A percentile compares a stretch with the other conserved stretches of the same genome.
phyloP scores from a whole-genome alignment of 192 early-diverging fungal species.

The Physocladia obscura region DNA sequence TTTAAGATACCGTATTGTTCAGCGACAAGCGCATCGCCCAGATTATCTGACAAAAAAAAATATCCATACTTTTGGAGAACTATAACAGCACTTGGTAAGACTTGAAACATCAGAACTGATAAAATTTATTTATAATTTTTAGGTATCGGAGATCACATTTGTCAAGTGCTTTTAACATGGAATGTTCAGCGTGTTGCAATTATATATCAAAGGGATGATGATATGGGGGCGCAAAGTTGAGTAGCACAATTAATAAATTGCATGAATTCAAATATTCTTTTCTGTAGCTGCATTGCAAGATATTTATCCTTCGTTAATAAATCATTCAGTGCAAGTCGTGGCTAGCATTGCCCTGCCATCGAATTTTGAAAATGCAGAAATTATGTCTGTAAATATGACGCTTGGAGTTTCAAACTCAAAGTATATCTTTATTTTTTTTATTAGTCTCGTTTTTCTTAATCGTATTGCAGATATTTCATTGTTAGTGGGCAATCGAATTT shows the following conservation, averaged over 20 bases:
- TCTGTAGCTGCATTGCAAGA: slow-evolving; percentile 4
- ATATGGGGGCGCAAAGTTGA: background rate
- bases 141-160: background rate
- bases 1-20: slow-evolving; percentile 10
- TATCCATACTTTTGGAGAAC: too few species aligned
- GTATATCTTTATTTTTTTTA: too few species aligned
- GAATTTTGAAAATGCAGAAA: background rate
- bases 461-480: slow-evolving; percentile 6
- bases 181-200: slow-evolving; percentile 13
- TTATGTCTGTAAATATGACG: background rate
- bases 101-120: background rate
- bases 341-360: background rate
- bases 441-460: too few species aligned
- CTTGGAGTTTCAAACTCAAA: background rate
- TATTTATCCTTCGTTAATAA: background rate
- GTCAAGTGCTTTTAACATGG: background rate
- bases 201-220: slow-evolving; percentile 11
- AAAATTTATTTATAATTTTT: background rate
- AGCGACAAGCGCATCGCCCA: background rate
- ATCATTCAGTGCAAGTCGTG: background rate
- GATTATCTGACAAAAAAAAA: slow-evolving; percentile 15
- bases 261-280: background rate
- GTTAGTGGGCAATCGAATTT: background rate
- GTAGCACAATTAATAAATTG: background rate
- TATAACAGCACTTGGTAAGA: background rate